A percentile compares a stretch with the other conserved stretches of the same genome.
These are phyloP conservation scores for Colletotrichum sp. DNA, from an alignment of 2,329 filamentous ascomycete genomes.

Conservation along the genomic window DNA sequence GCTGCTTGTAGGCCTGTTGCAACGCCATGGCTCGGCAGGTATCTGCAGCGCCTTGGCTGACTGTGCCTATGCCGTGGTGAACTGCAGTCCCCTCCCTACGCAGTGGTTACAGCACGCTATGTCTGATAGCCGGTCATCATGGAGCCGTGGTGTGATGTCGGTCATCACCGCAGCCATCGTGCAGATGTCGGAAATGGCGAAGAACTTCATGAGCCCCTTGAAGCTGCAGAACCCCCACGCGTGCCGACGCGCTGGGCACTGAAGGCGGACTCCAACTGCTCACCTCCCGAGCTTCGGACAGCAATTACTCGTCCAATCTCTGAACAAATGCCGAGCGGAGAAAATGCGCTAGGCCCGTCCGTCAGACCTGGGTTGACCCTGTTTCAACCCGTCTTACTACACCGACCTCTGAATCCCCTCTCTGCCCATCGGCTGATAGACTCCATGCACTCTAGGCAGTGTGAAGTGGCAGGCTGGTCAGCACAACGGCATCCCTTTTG, in stretches of 20 bases:
- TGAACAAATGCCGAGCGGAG: neutral
- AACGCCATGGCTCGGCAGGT: neutral
- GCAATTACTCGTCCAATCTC: neutral
- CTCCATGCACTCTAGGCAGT: neutral
- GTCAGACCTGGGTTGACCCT: neutral
- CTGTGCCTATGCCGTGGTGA: neutral
- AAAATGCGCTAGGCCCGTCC: neutral
- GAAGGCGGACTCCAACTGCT: neutral
- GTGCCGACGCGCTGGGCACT: neutral
- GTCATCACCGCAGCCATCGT: neutral
- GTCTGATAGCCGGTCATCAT: neutral
- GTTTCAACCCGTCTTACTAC: neutral
- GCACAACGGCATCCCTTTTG: neutral
- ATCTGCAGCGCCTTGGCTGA: neutral
- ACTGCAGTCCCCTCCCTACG: neutral
- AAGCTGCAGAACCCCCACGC: neutral
- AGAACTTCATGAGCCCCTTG: neutral
- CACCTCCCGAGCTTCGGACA: neutral
- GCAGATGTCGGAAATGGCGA: constrained; percentile 7
- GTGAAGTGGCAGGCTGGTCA: neutral
- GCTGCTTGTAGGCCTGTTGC: neutral
- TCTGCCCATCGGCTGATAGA: neutral
- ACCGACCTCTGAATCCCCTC: neutral
- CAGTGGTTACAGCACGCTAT: neutral
- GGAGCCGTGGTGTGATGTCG: neutral